Percentiles rank a stretch among this genome's conserved stretches.
Conservation (phyloP, 2,329 filamentous ascomycete genomes). For the Paradendryphiella salina region DNA sequence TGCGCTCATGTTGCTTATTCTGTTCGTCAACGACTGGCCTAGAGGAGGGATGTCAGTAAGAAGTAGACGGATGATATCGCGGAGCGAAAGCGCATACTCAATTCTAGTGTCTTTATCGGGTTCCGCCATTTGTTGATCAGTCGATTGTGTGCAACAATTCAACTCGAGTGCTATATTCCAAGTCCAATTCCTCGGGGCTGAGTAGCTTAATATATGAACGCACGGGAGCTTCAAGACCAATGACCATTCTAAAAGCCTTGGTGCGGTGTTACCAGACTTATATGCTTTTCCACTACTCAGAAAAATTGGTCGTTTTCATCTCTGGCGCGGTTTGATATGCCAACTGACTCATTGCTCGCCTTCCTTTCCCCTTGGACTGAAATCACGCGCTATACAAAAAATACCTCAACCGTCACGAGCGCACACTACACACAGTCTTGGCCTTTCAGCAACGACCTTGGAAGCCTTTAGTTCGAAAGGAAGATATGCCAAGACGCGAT, state of each 20-base stretch:
- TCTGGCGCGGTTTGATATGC: not conserved
- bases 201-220: not conserved
- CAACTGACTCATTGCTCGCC: not conserved
- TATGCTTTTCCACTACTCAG: not conserved
- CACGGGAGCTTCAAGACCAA: not conserved
- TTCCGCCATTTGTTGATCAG: constrained; percentile 11
- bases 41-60: constrained; percentile 3
- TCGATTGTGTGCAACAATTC: not conserved
- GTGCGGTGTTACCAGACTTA: not conserved
- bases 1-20: constrained; percentile 23
- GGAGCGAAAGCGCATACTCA: constrained; percentile 15
- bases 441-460: constrained; percentile 1
- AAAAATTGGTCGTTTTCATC: not conserved
- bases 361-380: not conserved
- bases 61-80: not conserved
- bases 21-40: constrained; percentile 23
- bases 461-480: not conserved
- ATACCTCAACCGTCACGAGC: not conserved
- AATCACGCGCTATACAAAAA: constrained; percentile 2
- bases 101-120: constrained; percentile 24
- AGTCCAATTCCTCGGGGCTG: not conserved
- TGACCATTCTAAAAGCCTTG: not conserved
- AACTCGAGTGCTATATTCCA: not conserved
- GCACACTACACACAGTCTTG: constrained; percentile 1
- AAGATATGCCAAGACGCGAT: too few species aligned